These are phyloP conservation scores for Alternaria brassicae DNA, from an alignment of 2,329 filamentous ascomycete species.

Conservation along the genomic window DNA sequence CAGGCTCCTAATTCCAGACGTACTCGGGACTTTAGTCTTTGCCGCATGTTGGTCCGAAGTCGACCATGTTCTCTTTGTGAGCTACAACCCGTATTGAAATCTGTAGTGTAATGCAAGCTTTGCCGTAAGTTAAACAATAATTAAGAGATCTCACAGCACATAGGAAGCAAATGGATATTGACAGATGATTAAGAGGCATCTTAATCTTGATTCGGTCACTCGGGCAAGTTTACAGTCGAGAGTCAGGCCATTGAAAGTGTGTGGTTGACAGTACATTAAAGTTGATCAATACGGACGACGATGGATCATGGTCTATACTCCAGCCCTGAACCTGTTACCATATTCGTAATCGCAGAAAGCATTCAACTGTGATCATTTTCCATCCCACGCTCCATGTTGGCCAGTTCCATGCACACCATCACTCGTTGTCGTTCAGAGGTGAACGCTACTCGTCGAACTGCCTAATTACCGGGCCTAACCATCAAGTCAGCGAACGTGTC, in stretches of 20 bases:
- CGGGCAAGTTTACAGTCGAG: background rate
- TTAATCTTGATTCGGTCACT: background rate
- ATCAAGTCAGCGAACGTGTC: background rate
- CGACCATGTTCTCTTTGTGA: too few species aligned
- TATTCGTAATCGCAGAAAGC: background rate
- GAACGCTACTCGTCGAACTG: background rate
- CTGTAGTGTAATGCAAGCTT: accelerated
- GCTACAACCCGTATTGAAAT: too few species aligned
- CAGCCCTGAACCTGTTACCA: background rate
- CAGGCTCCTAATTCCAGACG: too few species aligned
- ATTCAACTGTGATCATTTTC: background rate
- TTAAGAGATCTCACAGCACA: background rate
- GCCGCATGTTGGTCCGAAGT: too few species aligned
- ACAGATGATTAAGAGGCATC: background rate
- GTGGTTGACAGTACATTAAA: background rate
- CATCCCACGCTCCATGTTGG: background rate
- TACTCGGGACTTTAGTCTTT: too few species aligned
- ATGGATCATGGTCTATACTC: background rate
- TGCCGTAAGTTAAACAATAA: background rate
- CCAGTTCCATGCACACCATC: background rate
- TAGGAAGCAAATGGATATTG: background rate
- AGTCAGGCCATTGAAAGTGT: background rate
- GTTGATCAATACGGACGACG: background rate
- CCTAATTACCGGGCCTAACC: background rate
- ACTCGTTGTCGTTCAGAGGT: background rate